Evolutionary conservation across 2,329 filamentous ascomycete species (phyloP).

Genomic region (Pseudogymnoascus sp.): DNA sequence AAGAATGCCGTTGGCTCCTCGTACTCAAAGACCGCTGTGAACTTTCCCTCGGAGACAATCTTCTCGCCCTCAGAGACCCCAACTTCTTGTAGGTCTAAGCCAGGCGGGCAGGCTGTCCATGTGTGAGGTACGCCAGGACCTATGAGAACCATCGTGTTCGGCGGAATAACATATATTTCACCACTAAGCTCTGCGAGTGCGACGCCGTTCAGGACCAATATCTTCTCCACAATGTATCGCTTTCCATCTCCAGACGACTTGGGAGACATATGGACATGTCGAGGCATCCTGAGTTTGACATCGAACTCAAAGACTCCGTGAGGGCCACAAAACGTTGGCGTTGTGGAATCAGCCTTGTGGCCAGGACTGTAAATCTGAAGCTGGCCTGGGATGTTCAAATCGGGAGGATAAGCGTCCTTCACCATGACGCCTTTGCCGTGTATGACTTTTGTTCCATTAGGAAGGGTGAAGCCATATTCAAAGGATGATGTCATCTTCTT

Average conservation of each 20-base stretch:
- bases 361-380: constrained; percentile 9
- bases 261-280: constrained; percentile 14
- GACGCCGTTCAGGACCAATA: constrained; percentile 11
- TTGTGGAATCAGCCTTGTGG: not conserved
- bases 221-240: constrained; percentile 7
- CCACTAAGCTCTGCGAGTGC: constrained; percentile 11
- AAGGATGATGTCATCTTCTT: too few relatives aligned
- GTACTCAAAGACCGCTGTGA: constrained; percentile 13
- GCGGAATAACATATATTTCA: constrained; percentile 13
- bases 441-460: too few relatives aligned
- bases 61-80: not conserved
- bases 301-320: constrained; percentile 12
- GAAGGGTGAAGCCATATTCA: too few relatives aligned
- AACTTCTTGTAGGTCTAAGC: not conserved
- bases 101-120: constrained; percentile 14
- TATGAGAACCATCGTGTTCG: constrained; percentile 11
- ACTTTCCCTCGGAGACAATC: constrained; percentile 12
- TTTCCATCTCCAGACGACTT: not conserved
- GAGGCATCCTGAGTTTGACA: constrained; percentile 11
- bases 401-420: not conserved
- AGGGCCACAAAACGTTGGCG: constrained; percentile 9
- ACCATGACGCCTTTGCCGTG: not conserved
- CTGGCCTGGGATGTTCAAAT: constrained; percentile 10
- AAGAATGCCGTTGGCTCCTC: constrained; percentile 12
- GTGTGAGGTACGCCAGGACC: constrained; percentile 12